Evolutionary conservation across 2,329 filamentous ascomycete species (phyloP), one percentile per base, ranked within the genome.

Genomic region (Fusarium tupiense): DNA sequence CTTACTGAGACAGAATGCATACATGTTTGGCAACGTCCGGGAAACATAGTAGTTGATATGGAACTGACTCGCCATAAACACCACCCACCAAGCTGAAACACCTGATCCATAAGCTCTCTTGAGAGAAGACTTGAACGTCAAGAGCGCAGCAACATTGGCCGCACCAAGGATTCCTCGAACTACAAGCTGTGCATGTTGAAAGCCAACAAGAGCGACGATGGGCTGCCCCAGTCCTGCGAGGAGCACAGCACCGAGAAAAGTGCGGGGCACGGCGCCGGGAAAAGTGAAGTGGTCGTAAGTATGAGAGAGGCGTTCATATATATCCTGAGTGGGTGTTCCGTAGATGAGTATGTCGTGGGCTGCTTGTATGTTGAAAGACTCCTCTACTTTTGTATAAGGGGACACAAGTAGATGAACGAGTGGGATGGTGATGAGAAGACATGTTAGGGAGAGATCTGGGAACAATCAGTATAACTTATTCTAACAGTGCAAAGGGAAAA

Each of bases 331-430:
- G 0, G 94, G 94, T 3, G 94, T 90, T 31, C 95, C 95, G 81
- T 96, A 94, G 43, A 89, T 88, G 68, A 98, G 83, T 41, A 99
- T 92, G 82, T 99, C 96, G 83, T 98, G 96, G 7, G 91, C 89
- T 11, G 96, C 96, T 82, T 99, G 96, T 67, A 98, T 91, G 82
- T 98, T 98, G 89, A 99, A 98, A 1, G 96, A 98, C 83, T 99
- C 96, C 83, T 99, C 96, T 68, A 99, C 96, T 83, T 99, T 99
- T 65, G 95, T 98, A 85, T 97, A 96, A 2, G 96, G 96, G 17
- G 95, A 91, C 31, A 91, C 81, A 70, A 91, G 79, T 63, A 97
- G 90, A 82, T 98, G 94, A 62, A 93, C 63, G 6, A 86, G 81
- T 3, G 93, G 92, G 66, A 95, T 85, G 57, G 91, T 83, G 72